These are phyloP conservation scores for Tranzscheliella williamsii DNA, from an alignment of 1,284 basidiomycete genomes.

Conservation along the genomic window DNA sequence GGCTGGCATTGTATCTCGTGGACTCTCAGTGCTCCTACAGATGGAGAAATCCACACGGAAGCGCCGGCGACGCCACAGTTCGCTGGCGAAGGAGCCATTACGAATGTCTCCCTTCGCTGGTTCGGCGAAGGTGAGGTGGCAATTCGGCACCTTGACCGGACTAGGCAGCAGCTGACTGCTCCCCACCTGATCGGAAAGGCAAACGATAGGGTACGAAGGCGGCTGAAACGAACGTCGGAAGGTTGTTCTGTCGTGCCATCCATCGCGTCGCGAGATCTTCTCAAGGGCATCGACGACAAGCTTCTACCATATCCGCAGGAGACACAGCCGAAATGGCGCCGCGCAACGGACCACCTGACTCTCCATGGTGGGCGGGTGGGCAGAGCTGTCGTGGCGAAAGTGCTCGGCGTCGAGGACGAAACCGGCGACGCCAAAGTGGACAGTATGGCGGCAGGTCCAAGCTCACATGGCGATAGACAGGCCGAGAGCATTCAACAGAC, in stretches of 20 bases:
- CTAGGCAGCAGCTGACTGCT: conserved; percentile 7
- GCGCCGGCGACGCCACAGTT: neutral
- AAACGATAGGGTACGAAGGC: too few species aligned
- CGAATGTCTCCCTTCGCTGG: conserved; percentile 5
- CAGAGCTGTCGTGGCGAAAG: conserved; percentile 11
- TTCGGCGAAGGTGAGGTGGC: conserved; percentile 10
- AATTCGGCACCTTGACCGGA: conserved; percentile 10
- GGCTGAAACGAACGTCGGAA: too few species aligned
- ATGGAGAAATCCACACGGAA: neutral
- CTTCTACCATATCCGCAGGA: conserved; percentile 12
- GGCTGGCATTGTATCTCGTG: conserved; percentile 40
- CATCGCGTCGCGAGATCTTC: conserved; percentile 8
- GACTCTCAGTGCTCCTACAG: neutral
- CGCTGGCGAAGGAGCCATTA: neutral
- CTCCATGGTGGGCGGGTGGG: conserved; percentile 1
- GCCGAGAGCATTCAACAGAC: neutral
- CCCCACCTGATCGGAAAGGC: conserved; percentile 1
- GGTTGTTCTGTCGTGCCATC: too few species aligned
- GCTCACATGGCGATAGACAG: neutral
- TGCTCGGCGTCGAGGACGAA: conserved; percentile 9
- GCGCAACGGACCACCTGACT: conserved; percentile 11
- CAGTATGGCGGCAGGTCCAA: conserved; percentile 16
- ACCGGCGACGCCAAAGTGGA: conserved; percentile 12
- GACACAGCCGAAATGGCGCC: conserved; percentile 6
- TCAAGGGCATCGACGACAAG: conserved; percentile 9